Base-by-base conservation (phyloP, 2,329 filamentous ascomycete genomes). In the Verticillium nubilum region DNA sequence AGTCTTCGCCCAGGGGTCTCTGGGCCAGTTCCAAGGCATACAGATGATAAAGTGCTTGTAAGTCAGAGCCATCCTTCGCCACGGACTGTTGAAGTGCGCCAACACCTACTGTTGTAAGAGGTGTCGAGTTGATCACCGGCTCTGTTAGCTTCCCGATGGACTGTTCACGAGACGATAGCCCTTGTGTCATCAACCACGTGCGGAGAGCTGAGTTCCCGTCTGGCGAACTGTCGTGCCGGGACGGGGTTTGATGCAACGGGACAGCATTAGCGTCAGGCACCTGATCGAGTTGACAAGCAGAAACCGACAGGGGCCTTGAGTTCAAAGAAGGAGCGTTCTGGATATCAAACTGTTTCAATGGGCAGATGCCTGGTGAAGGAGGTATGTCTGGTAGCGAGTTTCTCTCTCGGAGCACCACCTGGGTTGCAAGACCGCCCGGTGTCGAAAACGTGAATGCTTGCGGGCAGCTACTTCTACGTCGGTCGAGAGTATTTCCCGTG, bases 261-360 rank as follows among this genome's bases (percentile, higher is more conserved):
- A 10, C 54, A 23, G 6, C 52, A 27, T 26, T 19, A 17, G 4
- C 6, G 15, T 23, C 50, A 42, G n/a, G 57, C 57, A 9, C 23
- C 15, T 28, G 12, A 26, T 56, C 29, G 3, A 23, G 27, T 13
- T 29, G 23, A 27, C 42, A 7, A 57, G 35, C 13, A 50, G 42
- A 58, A 25, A 62, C 59, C 9, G 64, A 66, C 26, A 67, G 56
- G 4, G 61, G 53, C 64, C 65, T 65, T 29, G 63, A 64, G 50
- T 56, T 58, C 56, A 65, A 60, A 15, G 65, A 66, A 2, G 62
- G 59, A 25, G 58, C 58, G 35, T 66, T 63, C 23, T 60, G 56
- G 2, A 59, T 37, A 4, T 35, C 42, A 12, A 55, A 19, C 5
- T 25, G 25, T 23, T 26, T 61, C 4, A 52, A 29, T 15, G 60